Evolutionary conservation across 768 basidiomycete species (phyloP), one percentile per base, ranked within the genome.

Genomic region (Bullera alba): DNA sequence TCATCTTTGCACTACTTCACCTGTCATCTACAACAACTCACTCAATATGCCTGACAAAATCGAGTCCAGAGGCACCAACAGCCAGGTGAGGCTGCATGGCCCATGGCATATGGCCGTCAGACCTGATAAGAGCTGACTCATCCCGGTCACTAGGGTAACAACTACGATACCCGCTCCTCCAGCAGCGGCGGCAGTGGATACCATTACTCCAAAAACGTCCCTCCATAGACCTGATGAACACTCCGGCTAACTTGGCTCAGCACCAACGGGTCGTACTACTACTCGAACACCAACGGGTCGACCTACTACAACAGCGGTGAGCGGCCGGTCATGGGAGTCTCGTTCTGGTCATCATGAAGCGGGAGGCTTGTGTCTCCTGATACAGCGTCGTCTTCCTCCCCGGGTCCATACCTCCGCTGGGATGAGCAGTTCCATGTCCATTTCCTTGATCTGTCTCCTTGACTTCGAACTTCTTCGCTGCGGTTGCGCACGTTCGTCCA

Each of bases 261-360:
- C 30, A 22, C 1, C 14, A 38, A 54, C 42, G 35, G 42, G 4
- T 44, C 42, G 6, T 54, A 50, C 42, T 54, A 54, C 43, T 54
- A 54, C 48, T 14, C 19, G 16, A 54, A 54, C 38, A 54, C 53
- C 21, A 45, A 54, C 35, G 53, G 53, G 19, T 50, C 48, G n/a
- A 50, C 41, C 6, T 54, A 54, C 28, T 54, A 54, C 53, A 54
- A 54, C 42, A 36, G 22, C 21, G 53, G 53, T 54, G 25, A 44
- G 53, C 23, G 14, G 8, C 28, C 27, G 43, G 14, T 14, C 27
- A 12, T 29, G 8, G 19, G 12, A 8, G 43, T 32, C 37, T 25
- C 5, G 6, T 5, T 25, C 12, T 7, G 17, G 21, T 6, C 17
- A n/a, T 6, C 17, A n/a, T n/a, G n/a, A n/a, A n/a, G n/a, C n/a